Evolutionary conservation across 345 rosid species (phyloP).

Genomic region (Citrus medica): DNA sequence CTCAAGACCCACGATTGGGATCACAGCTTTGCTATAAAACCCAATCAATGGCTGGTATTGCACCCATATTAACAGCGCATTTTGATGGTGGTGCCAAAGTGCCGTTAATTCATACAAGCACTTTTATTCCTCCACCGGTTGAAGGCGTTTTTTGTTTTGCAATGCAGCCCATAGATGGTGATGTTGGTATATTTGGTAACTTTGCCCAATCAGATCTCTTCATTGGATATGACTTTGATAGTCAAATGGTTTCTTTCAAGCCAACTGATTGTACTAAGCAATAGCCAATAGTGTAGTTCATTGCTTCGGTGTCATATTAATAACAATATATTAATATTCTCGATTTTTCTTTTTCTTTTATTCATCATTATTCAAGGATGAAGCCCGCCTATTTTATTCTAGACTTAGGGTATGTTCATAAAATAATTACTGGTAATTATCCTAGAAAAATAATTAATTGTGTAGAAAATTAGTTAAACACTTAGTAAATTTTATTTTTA

Average conservation of each 20-base stretch:
- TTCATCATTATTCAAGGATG: too few species aligned
- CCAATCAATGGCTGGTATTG: neutral
- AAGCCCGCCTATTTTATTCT: too few species aligned
- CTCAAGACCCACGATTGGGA: conserved; percentile 5
- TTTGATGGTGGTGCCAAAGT: conserved; percentile 27
- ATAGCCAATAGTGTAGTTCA: neutral
- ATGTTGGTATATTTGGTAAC: conserved; percentile 27
- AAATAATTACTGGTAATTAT: too few species aligned
- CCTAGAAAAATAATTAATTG: too few species aligned
- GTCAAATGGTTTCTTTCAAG: conserved; percentile 23
- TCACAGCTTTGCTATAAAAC: conserved; percentile 21
- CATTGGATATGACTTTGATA: conserved; percentile 23
- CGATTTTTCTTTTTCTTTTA: too few species aligned
- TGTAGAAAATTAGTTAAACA: too few species aligned
- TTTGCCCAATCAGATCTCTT: conserved; percentile 26
- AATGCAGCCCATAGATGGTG: neutral
- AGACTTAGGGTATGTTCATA: too few species aligned
- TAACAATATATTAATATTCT: neutral
- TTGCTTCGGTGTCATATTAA: neutral
- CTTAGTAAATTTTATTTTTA: too few species aligned
- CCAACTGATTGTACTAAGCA: conserved; percentile 28
- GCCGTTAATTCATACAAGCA: conserved; percentile 11
- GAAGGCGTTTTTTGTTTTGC: conserved; percentile 28
- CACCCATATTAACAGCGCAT: conserved; percentile 19
- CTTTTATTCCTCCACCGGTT: conserved; percentile 26